Evolutionary conservation across 805 yeast genomes (phyloP), one percentile per base, ranked within the genome.

Genomic region (Wickerhamomyces bovis): DNA sequence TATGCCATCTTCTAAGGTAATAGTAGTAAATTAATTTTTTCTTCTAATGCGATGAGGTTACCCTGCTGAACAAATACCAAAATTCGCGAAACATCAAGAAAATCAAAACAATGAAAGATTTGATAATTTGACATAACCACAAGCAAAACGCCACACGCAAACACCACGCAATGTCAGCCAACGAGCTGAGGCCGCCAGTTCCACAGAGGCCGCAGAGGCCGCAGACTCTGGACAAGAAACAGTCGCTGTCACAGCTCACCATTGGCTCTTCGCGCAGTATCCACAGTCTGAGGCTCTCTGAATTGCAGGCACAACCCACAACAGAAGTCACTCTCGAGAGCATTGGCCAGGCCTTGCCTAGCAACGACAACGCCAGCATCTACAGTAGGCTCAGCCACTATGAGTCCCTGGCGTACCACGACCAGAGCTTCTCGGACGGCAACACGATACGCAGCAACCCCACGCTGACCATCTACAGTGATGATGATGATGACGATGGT

Each of bases 241-340:
- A 54, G 6, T 58, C 63, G 2, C 21, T 57, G 10, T 50, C 59
- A 36, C 55, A 54, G 30, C 46, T 54, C 12, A 50, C 60, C 2
- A 25, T 53, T 4, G 51, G 55, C 12, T 43, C 57, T 12, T 38
- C 43, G 19, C 50, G 46, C 21, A 46, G 48, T 42, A 45, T 44
- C n/a, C 50, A 47, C 20, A 44, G 41, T 16, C 36, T 52, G 19
- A 50, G 48, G 31, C 39, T 59, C 10, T 49, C 60, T 4, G 58
- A 53, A 12, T 26, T 60, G 12, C 61, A 57, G 40, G 60, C 66
- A 19, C 65, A 56, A 30, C 58, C 68, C 2, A 66, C 71, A 0
- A 67, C 70, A 1, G 68, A 61, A 22, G 52, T 66, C 3, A 60
- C 67, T 2, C 44, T 50, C 10, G 53, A 53, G 15, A 54, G 47